A percentile compares a stretch with the other conserved stretches of the same genome.
Conservation (phyloP, 2,329 filamentous ascomycete genomes). For the Diaporthe nobilis region DNA sequence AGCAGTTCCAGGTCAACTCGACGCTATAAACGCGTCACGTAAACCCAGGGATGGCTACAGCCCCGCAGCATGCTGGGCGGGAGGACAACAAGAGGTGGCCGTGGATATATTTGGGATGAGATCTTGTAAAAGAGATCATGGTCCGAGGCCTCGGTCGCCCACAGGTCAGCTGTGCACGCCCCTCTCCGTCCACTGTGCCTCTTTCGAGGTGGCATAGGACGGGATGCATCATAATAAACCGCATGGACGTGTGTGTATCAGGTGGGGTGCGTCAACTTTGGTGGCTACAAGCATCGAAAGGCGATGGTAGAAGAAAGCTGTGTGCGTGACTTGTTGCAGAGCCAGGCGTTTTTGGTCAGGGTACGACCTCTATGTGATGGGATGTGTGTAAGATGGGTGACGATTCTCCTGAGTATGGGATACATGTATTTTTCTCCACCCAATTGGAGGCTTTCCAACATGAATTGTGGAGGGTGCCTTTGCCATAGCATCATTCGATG, state of each 20-base stretch:
- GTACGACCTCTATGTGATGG: conserved; percentile 16
- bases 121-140: conserved; percentile 30
- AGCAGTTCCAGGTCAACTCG: conserved; percentile 2
- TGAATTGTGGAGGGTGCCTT: background rate
- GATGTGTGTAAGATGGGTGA: conserved; percentile 28
- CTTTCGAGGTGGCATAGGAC: background rate
- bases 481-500: background rate
- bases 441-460: background rate
- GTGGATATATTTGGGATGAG: background rate
- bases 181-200: background rate
- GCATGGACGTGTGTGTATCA: background rate
- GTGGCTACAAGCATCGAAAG: background rate
- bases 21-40: conserved; percentile 35
- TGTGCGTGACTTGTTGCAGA: conserved; percentile 23
- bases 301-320: conserved; percentile 3
- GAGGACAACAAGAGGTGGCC: background rate
- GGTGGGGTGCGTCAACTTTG: background rate
- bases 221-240: background rate
- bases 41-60: conserved; percentile 4
- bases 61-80: background rate
- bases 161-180: background rate
- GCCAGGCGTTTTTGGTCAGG: conserved; percentile 34
- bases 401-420: conserved; percentile 34
- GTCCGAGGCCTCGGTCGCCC: background rate
- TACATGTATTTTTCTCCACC: conserved; percentile 23